Conservation (phyloP, 352 stramenopile species). For the Phytophthora syringae region DNA sequence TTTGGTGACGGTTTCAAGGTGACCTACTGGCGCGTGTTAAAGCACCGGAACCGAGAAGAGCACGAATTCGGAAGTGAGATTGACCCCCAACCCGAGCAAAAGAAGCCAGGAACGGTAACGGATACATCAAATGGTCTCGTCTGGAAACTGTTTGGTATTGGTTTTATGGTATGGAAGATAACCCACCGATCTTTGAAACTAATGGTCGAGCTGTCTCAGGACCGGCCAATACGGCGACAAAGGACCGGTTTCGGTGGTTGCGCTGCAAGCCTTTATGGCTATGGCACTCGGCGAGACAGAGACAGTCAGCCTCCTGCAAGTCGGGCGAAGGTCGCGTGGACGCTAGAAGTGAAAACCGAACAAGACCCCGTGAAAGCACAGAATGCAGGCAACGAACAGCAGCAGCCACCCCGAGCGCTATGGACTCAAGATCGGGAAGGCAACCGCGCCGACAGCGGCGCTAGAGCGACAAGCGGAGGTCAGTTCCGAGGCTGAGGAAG, state of each 20-base stretch:
- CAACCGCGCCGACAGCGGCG: too few relatives aligned
- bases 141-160: background rate
- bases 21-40: background rate
- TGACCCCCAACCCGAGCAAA: background rate
- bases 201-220: background rate
- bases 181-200: background rate
- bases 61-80: background rate
- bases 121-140: background rate
- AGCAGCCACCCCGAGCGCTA: too few relatives aligned
- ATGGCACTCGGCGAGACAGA: too few relatives aligned
- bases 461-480: too few relatives aligned
- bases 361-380: too few relatives aligned
- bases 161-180: background rate
- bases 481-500: too few relatives aligned
- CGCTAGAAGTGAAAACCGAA: too few relatives aligned
- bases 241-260: background rate
- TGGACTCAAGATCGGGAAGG: too few relatives aligned
- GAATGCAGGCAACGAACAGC: too few relatives aligned
- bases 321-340: background rate
- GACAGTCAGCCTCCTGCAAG: background rate
- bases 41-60: background rate
- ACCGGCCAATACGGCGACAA: background rate
- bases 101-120: background rate
- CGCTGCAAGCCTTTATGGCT: background rate
- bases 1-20: slow-evolving; percentile 3